A percentile compares a stretch with the other conserved stretches of the same genome.
phyloP scores from a whole-genome alignment of 345 rosid species.

The Lenwebbia sp. region DNA sequence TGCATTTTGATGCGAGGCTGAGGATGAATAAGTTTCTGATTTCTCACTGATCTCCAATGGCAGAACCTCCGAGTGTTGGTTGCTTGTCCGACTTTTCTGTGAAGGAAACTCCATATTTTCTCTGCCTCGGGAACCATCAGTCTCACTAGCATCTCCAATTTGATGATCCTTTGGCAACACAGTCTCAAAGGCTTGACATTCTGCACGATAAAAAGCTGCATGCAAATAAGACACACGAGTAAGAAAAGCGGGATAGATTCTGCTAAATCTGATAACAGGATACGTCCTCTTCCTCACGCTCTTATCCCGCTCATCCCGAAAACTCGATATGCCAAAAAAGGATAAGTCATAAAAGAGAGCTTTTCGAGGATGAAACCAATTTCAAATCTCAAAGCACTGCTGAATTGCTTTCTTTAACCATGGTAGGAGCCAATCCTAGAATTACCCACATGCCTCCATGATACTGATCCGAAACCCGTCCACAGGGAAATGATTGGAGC shows the following conservation, averaged over 20 bases:
- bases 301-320: background rate
- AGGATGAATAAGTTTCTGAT: conserved; percentile 7
- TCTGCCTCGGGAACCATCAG: conserved; percentile 1
- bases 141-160: background rate
- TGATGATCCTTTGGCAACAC: conserved; percentile 5
- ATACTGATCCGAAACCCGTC: background rate
- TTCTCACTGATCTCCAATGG: conserved; percentile 1
- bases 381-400: background rate
- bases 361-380: background rate
- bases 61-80: conserved; percentile 10
- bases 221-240: background rate
- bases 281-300: background rate
- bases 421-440: background rate
- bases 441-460: background rate
- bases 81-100: background rate
- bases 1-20: conserved; percentile 20
- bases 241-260: background rate
- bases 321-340: background rate
- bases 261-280: background rate
- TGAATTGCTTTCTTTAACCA: background rate
- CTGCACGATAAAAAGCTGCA: conserved; percentile 27
- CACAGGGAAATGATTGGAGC: background rate
- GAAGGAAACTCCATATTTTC: conserved; percentile 5
- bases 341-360: background rate
- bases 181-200: conserved; percentile 6